phyloP scores from a whole-genome alignment of 2,329 filamentous ascomycete genomes.

The Talaromyces funiculosus region DNA sequence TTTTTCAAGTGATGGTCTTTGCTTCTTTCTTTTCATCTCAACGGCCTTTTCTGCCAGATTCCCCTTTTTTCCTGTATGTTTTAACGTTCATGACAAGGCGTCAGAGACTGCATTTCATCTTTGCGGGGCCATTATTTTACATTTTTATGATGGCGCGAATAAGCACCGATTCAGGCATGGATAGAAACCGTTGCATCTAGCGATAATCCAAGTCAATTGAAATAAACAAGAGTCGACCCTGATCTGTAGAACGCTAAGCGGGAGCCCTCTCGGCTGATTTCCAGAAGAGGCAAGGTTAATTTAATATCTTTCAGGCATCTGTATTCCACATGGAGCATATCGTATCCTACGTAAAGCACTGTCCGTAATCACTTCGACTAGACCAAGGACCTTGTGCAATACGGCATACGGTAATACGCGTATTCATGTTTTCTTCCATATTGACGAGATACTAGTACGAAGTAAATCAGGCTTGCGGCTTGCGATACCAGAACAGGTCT shows the following conservation, averaged over 20 bases:
- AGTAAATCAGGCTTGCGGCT: too few relatives aligned
- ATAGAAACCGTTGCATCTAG: neutral
- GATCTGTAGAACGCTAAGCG: neutral
- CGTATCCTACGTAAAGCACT: too few relatives aligned
- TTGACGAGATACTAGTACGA: too few relatives aligned
- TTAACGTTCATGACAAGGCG: neutral
- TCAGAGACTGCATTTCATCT: neutral
- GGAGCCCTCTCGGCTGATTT: neutral
- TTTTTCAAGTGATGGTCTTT: neutral
- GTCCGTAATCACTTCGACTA: neutral
- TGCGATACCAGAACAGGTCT: neutral
- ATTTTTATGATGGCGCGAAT: neutral
- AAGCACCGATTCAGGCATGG: neutral
- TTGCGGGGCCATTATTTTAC: neutral
- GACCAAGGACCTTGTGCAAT: neutral
- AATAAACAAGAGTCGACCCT: neutral
- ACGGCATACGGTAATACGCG: neutral
- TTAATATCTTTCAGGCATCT: neutral
- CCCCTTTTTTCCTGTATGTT: constrained; percentile 5
- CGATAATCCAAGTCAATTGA: neutral
- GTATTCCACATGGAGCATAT: neutral
- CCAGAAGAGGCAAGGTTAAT: neutral
- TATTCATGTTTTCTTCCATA: too few relatives aligned
- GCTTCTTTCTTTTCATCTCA: constrained; percentile 1
- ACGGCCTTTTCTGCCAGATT: neutral